These are phyloP conservation scores for Murraya paniculata DNA, from an alignment of 345 rosid species.

Conservation along the genomic window DNA sequence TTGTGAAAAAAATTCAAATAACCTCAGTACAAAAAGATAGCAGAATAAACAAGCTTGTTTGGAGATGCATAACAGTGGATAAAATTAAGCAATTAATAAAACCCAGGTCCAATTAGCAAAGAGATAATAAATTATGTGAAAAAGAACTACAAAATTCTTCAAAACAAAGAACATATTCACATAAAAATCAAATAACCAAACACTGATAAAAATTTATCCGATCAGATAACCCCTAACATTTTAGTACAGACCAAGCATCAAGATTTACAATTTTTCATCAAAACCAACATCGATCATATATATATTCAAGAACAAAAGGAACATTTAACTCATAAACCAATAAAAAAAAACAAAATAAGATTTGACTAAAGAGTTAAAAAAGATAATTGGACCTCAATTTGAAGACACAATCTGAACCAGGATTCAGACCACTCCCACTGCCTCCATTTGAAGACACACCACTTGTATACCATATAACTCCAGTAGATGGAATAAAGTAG, in stretches of 20 bases:
- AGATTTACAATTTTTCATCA: no score
- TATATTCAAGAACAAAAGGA: neutral
- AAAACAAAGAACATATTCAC: neutral
- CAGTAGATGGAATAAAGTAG: no score
- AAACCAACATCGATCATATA: no score
- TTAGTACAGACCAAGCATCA: no score
- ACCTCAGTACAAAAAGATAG: no score
- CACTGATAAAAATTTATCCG: neutral
- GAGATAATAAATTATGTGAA: neutral
- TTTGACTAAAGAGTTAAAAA: no score
- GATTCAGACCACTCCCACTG: slow-evolving; percentile 17
- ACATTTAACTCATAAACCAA: neutral
- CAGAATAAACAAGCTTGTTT: neutral
- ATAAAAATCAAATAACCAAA: neutral
- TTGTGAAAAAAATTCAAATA: neutral
- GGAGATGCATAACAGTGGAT: neutral
- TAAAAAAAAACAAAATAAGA: neutral
- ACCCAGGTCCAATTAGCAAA: neutral
- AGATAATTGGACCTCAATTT: slow-evolving; percentile 39
- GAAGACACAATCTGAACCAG: no score
- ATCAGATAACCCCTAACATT: neutral
- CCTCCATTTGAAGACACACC: no score
- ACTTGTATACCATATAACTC: no score
- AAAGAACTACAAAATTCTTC: neutral
- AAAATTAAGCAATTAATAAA: neutral